Evolutionary conservation across 345 rosid species (phyloP), one percentile per base, ranked within the genome.

Genomic region (Ceriops zippeliana): DNA sequence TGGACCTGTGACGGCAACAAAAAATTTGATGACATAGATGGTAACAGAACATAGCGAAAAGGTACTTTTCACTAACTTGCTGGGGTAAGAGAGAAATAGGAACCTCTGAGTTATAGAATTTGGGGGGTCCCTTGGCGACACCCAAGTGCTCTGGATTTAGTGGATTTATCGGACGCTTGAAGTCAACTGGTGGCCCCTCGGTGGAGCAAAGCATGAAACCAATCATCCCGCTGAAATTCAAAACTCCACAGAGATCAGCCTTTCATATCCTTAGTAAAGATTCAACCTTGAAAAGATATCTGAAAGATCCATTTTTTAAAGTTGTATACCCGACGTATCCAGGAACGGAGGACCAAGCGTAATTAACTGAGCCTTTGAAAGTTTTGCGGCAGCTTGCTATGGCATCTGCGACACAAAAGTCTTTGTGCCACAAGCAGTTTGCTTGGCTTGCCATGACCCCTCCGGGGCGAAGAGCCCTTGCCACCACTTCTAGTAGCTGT

Each of bases 121-220:
- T 52, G 6, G 75, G 75, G 28, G 75, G 75, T 22, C 69, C 63
- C 49, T 49, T 65, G 34, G 75, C 75, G 5, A 72, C 75, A 3
- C 75, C 75, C n/a, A 56, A 64, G 65, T 65, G 46, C 58, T 64
- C 57, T 20, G 70, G 75, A 63, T 72, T 46, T 51, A 72, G 22
- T 20, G 75, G 75, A 65, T 72, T 72, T 7, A 65, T n/a, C 19
- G 75, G 75, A 42, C 65, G 70, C n/a, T 47, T 73, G 78, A 78
- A 74, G 63, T 74, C 51, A 17, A 78, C 75, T 17, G 49, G 38
- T 10, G 75, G 78, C 30, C 81, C 75, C 69, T 62, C 63, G 21
- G 72, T 78, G 20, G 81, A 66, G 65, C 78, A 67, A n/a, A 70
- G 73, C 67, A 53, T 70, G 72, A 69, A 78, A 47, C 73, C 75